Evolutionary conservation across 2,329 filamentous ascomycete genomes (phyloP).

Genomic region (Eurotiales sp.): DNA sequence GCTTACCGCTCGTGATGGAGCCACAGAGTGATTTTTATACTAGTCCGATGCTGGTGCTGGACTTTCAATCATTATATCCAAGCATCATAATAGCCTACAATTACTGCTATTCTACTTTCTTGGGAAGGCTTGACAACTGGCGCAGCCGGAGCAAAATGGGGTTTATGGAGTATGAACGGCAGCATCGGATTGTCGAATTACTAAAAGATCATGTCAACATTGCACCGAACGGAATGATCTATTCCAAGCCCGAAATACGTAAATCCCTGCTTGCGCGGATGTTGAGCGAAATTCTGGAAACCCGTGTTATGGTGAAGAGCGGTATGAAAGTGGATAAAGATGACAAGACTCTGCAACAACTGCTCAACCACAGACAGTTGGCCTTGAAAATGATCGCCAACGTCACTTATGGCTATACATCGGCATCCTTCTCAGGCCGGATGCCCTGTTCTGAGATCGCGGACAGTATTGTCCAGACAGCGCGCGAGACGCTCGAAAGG

Average conservation of each 20-base stretch:
- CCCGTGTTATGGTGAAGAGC: slow-evolving; percentile 93
- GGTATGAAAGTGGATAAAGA: slow-evolving; percentile 94
- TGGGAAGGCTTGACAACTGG: slow-evolving; percentile 82
- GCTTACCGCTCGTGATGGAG: slow-evolving; percentile 93
- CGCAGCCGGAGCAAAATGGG: slow-evolving; percentile 93
- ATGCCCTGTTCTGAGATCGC: slow-evolving; percentile 99
- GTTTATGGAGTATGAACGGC: slow-evolving; percentile 79
- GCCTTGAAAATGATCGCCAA: slow-evolving; percentile 97
- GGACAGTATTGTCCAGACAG: slow-evolving; percentile 96
- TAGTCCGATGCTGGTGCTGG: slow-evolving; percentile 82
- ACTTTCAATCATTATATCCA: slow-evolving; percentile 94
- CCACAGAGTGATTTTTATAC: slow-evolving; percentile 92
- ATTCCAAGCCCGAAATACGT: slow-evolving; percentile 76
- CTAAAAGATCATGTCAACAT: slow-evolving; percentile 86
- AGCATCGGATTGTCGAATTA: slow-evolving; percentile 69
- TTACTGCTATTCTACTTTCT: slow-evolving; percentile 95
- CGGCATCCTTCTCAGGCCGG: slow-evolving; percentile 89
- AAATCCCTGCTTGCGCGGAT: slow-evolving; percentile 94
- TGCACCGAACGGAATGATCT: slow-evolving; percentile 95
- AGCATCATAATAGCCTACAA: slow-evolving; percentile 99
- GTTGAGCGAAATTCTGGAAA: slow-evolving; percentile 92
- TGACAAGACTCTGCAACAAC: slow-evolving; percentile 76
- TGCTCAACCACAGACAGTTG: slow-evolving; percentile 89
- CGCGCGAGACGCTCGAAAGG: slow-evolving; percentile 87
- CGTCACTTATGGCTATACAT: slow-evolving; percentile 97